These are phyloP conservation scores for Crithidia bombi DNA, from an alignment of 208 protist genomes.

Conservation along the genomic window DNA sequence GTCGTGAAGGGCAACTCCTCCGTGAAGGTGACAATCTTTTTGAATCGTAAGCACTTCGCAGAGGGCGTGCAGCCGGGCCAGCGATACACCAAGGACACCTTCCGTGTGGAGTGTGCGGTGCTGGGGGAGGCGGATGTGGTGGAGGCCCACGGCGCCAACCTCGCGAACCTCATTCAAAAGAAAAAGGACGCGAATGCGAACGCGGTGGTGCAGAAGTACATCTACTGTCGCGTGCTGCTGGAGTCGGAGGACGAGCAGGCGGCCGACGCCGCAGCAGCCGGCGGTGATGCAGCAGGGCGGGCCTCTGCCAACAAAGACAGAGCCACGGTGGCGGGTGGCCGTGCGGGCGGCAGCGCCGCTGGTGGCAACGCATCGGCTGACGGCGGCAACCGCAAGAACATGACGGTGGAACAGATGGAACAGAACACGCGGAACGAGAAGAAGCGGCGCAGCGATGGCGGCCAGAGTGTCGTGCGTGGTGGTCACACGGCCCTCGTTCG, in stretches of 20 bases:
- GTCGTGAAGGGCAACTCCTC: slow-evolving; percentile 69
- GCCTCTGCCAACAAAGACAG: slow-evolving; percentile 1
- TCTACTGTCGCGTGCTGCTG: slow-evolving; percentile 49
- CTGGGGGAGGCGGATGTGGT: slow-evolving; percentile 62
- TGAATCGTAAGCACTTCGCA: slow-evolving; percentile 52
- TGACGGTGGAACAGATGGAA: slow-evolving; percentile 35
- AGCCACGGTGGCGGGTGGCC: neutral
- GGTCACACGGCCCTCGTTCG: slow-evolving; percentile 9
- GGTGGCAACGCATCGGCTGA: neutral
- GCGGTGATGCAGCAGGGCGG: neutral
- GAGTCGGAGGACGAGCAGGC: slow-evolving; percentile 23
- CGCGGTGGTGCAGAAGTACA: slow-evolving; percentile 55
- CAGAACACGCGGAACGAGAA: slow-evolving; percentile 72
- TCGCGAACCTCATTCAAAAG: slow-evolving; percentile 69
- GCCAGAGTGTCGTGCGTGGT: slow-evolving; percentile 1
- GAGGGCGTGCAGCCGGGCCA: slow-evolving; percentile 15
- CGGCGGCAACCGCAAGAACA: slow-evolving; percentile 14
- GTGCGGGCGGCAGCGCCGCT: slow-evolving; percentile 7
- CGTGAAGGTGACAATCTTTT: slow-evolving; percentile 57
- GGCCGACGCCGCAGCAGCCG: neutral
- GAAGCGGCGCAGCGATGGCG: slow-evolving; percentile 81
- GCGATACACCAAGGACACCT: slow-evolving; percentile 63
- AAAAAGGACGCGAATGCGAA: slow-evolving; percentile 52
- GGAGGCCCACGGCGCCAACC: slow-evolving; percentile 60
- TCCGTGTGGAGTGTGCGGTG: slow-evolving; percentile 75